Evolutionary conservation across 75 land plant species (phyloP), one percentile per base, ranked within the genome.

Genomic region (Ceratopteris richardii): DNA sequence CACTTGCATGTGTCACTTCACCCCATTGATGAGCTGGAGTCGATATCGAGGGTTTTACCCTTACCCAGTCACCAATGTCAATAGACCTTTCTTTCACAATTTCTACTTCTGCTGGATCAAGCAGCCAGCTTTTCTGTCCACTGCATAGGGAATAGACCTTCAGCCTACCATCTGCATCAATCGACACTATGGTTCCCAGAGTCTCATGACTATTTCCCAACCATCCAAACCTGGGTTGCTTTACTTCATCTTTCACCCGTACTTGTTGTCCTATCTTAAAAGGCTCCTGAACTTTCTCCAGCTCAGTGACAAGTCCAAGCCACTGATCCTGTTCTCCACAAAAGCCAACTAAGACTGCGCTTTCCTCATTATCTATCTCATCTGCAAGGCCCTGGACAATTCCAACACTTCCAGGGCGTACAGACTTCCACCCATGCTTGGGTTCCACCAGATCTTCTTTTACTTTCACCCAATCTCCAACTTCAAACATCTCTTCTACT

Each of bases 301-400:
- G 73, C 44, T 81, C 69, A 14, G 62, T 44, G 14, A 72, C 44
- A 36, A 80, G 76, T 11, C 92, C 96, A 20, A 78, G 79, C 96
- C 96, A 90, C 27, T 57, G 79, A 60, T 90, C 96, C 61, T 90
- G 96, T 65, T 90, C 96, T 21, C 96, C 92, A 66, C 96, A 90
- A 55, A 90, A 86, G 2, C 71, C 85, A 40, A 87, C 80, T 51
- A 71, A 70, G 1, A 84, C 37, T 10, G 33, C 85, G 23, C 80
- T 81, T 62, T 84, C 81, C 78, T 80, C 78, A 16, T 68, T 58
- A 23, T 52, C 64, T 25, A 14, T 29, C 43, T 85, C 80, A 67
- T 67, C 85, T 1, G 83, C 77, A 16, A 80, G 44, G 33, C 90
- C 91, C 55, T 90, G 91, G 10, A 90, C 88, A 10, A 90, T 53